Conservation (phyloP, 345 rosid genomes). For the Murraya koenigii region DNA sequence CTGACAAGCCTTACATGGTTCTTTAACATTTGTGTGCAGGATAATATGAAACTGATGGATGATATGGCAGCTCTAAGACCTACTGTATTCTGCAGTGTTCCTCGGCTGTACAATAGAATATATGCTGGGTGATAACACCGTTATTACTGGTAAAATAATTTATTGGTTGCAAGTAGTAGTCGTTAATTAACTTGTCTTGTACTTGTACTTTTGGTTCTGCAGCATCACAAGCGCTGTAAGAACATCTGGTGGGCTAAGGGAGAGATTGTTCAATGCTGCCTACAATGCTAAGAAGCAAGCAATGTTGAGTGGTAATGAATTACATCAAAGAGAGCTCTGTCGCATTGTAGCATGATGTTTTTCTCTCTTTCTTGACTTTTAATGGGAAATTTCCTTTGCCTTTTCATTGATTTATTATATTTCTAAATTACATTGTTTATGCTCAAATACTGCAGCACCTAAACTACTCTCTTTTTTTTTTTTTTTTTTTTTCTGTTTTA, state of each 20-base stretch:
- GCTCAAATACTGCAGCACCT: neutral
- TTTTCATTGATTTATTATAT: neutral
- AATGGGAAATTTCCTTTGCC: neutral
- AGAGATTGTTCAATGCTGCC: conserved; percentile 88
- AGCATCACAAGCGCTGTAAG: conserved; percentile 83
- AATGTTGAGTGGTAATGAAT: conserved; percentile 62
- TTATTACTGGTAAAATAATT: conserved; percentile 17
- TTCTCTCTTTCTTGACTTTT: neutral
- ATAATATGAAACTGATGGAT: conserved; percentile 85
- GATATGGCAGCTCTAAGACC: conserved; percentile 91
- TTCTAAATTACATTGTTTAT: neutral
- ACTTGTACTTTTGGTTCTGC: conserved; percentile 33
- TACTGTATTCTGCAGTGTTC: conserved; percentile 90
- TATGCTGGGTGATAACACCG: conserved; percentile 65
- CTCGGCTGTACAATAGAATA: conserved; percentile 92
- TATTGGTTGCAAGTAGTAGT: conserved; percentile 17
- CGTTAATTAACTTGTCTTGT: conserved; percentile 9
- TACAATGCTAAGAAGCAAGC: conserved; percentile 97
- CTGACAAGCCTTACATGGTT: conserved; percentile 12
- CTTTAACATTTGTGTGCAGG: conserved; percentile 46
- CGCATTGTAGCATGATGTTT: conserved; percentile 8
- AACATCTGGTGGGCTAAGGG: conserved; percentile 74
- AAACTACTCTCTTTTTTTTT: neutral
- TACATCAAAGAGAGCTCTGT: conserved; percentile 5
- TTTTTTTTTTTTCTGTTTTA: neutral